phyloP scores from a whole-genome alignment of 768 basidiomycete species.

The Panellus pusillus region DNA sequence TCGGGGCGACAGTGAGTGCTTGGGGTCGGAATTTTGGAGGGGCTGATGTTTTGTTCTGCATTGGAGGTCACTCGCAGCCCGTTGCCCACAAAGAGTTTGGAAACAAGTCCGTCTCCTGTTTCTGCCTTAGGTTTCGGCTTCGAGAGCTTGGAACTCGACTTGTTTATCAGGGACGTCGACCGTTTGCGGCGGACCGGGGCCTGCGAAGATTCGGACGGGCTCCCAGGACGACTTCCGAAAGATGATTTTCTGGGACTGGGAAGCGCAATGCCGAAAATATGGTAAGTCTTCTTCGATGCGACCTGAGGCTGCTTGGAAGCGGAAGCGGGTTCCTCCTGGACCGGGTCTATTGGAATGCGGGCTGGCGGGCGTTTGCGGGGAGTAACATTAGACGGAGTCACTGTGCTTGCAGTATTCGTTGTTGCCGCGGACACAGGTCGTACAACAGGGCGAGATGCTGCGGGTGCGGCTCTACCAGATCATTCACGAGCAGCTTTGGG shows the following conservation, averaged over 20 bases:
- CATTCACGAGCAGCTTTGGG: constrained; percentile 2
- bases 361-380: constrained; percentile 18
- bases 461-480: neutral
- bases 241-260: constrained; percentile 18
- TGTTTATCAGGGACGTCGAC: constrained; percentile 5
- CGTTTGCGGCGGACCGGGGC: constrained; percentile 1
- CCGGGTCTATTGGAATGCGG: constrained; percentile 15
- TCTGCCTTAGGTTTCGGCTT: constrained; percentile 8
- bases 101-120: constrained; percentile 11
- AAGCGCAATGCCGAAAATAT: constrained; percentile 19
- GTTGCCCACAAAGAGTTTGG: constrained; percentile 21
- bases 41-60: constrained; percentile 6
- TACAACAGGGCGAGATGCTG: constrained; percentile 2
- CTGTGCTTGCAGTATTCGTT: constrained; percentile 15
- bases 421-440: constrained; percentile 16
- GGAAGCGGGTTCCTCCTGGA: constrained; percentile 7
- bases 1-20: constrained; percentile 5
- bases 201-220: constrained; percentile 5
- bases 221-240: constrained; percentile 7
- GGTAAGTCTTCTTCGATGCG: constrained; percentile 14
- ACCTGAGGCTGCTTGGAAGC: constrained; percentile 1
- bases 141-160: neutral
- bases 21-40: constrained; percentile 19
- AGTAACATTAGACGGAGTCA: constrained; percentile 13
- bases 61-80: constrained; percentile 16